A percentile compares a stretch with the other conserved stretches of the same genome.
Evolutionary conservation across 108 stramenopile species (phyloP).

Genomic region (Aurantiochytrium sp.): DNA sequence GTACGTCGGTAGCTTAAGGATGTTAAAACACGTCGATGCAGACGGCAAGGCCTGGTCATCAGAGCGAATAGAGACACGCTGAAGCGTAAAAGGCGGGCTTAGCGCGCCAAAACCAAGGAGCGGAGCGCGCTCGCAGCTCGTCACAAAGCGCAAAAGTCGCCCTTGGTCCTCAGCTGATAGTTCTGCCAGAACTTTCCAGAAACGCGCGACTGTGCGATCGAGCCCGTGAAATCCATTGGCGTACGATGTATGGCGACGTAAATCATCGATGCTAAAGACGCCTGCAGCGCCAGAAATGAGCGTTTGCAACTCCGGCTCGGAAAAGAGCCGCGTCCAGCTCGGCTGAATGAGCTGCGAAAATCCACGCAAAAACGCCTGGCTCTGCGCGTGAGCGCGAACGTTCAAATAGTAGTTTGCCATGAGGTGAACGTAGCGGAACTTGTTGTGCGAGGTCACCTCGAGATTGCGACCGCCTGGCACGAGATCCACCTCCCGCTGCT

Average conservation of each 20-base stretch:
- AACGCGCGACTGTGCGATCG: constrained; percentile 68
- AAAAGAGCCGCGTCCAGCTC: constrained; percentile 78
- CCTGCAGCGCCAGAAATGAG: constrained; percentile 73
- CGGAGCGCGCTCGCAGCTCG: constrained; percentile 89
- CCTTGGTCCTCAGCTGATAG: constrained; percentile 71
- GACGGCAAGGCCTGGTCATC: constrained; percentile 83
- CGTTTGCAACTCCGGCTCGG: constrained; percentile 89
- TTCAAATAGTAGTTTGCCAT: constrained; percentile 90
- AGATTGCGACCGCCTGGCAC: constrained; percentile 73
- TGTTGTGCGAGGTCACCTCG: constrained; percentile 74
- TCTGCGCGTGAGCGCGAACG: constrained; percentile 74
- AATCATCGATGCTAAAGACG: constrained; percentile 78
- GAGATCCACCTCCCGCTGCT: constrained; percentile 59
- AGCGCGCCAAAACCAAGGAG: constrained; percentile 86
- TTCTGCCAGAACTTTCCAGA: constrained; percentile 76
- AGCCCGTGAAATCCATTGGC: constrained; percentile 74
- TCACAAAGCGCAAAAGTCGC: constrained; percentile 84
- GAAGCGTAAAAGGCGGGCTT: constrained; percentile 92
- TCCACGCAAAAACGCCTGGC: constrained; percentile 84
- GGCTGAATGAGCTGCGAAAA: constrained; percentile 83
- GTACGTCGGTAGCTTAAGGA: constrained; percentile 94
- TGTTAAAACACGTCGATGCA: constrained; percentile 96
- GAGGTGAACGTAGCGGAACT: constrained; percentile 67
- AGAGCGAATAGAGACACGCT: constrained; percentile 70
- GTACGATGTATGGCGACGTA: constrained; percentile 74